phyloP scores from a whole-genome alignment of 306 rosid genomes.

The Prunus davidiana region DNA sequence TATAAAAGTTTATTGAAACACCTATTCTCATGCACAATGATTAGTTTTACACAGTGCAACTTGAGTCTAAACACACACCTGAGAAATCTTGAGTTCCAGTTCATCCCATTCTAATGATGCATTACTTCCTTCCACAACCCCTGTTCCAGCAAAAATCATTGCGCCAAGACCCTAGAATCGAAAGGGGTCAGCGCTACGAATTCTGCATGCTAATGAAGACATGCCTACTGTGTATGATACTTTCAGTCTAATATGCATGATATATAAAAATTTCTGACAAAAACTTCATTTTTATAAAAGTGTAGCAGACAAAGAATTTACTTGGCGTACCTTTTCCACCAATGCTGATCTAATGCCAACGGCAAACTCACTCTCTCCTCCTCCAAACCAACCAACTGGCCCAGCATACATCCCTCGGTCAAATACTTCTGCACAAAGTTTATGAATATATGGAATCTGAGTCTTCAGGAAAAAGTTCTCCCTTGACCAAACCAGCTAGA shows the following conservation, averaged over 20 bases:
- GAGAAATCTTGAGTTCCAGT: slow-evolving; percentile 88
- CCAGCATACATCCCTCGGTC: slow-evolving; percentile 99
- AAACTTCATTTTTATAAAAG: not conserved
- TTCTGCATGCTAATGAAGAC: not conserved
- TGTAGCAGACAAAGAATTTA: not conserved
- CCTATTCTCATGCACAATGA: not conserved
- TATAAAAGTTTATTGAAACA: slow-evolving; percentile 14
- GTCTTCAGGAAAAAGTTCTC: not conserved
- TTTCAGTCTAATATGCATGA: no score
- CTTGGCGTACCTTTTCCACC: slow-evolving; percentile 68
- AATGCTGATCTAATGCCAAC: slow-evolving; percentile 96
- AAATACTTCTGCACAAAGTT: slow-evolving; percentile 62
- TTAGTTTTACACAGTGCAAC: not conserved
- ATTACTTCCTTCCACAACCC: slow-evolving; percentile 90
- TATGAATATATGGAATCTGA: slow-evolving; percentile 6
- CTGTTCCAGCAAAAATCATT: slow-evolving; percentile 88
- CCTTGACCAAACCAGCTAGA: not conserved
- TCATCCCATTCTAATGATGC: slow-evolving; percentile 90
- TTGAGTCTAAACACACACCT: slow-evolving; percentile 42
- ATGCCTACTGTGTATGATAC: not conserved
- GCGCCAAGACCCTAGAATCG: slow-evolving; percentile 68
- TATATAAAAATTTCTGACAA: not conserved
- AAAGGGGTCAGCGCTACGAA: slow-evolving; percentile 15
- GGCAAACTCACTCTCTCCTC: slow-evolving; percentile 96
- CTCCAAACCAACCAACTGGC: slow-evolving; percentile 99